These are phyloP conservation scores for Fusarium albidum DNA, from an alignment of 2,329 filamentous ascomycete species.

Conservation along the genomic window DNA sequence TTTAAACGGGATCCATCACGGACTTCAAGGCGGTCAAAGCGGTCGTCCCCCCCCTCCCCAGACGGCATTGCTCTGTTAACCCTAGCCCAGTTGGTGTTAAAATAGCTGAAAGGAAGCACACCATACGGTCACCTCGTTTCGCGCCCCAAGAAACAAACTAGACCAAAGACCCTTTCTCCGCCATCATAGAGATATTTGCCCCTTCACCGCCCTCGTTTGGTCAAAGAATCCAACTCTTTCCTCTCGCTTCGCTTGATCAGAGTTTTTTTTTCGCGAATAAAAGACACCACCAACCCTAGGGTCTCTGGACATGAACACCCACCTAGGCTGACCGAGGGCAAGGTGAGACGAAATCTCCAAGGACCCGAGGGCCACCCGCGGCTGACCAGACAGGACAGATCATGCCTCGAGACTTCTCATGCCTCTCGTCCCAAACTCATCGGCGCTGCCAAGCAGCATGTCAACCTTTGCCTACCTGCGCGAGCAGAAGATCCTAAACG, in stretches of 20 bases:
- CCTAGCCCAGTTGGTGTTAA: slow-evolving; percentile 26
- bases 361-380: neutral
- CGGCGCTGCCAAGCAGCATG: slow-evolving; percentile 31
- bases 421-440: slow-evolving; percentile 34
- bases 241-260: slow-evolving; percentile 5
- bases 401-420: slow-evolving; percentile 17
- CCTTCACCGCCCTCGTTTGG: slow-evolving; percentile 26
- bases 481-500: slow-evolving; percentile 51
- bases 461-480: slow-evolving; percentile 36
- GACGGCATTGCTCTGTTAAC: slow-evolving; percentile 37
- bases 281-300: neutral
- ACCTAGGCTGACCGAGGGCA: neutral
- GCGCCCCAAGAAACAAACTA: slow-evolving; percentile 33
- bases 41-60: slow-evolving; percentile 26
- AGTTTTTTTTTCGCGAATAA: neutral
- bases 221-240: neutral
- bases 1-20: slow-evolving; percentile 36
- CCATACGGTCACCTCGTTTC: slow-evolving; percentile 24
- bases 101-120: slow-evolving; percentile 27
- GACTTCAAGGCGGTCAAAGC: slow-evolving; percentile 39
- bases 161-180: slow-evolving; percentile 26
- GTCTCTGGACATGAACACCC: neutral
- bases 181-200: slow-evolving; percentile 5
- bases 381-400: slow-evolving; percentile 14
- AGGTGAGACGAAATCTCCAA: slow-evolving; percentile 6